A percentile compares a stretch with the other conserved stretches of the same genome.
These are phyloP conservation scores for Emergomyces orientalis DNA, from an alignment of 2,329 filamentous ascomycete genomes.

Conservation along the genomic window DNA sequence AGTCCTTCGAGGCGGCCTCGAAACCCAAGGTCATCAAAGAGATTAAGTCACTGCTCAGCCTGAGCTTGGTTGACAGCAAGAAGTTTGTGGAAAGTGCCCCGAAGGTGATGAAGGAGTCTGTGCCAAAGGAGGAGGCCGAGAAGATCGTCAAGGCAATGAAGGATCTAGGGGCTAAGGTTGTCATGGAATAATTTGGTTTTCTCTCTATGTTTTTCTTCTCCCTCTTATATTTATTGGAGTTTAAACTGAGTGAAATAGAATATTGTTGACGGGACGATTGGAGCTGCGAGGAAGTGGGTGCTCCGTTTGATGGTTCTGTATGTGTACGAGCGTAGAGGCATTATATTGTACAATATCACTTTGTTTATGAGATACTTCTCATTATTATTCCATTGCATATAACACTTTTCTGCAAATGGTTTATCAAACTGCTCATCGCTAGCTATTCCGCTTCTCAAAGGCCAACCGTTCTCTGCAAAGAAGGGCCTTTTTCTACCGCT, in stretches of 20 bases:
- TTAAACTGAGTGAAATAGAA: constrained; percentile 5
- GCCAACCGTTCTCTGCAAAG: not conserved
- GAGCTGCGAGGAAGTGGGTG: not conserved
- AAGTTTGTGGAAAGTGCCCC: constrained; percentile 98
- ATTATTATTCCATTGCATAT: not conserved
- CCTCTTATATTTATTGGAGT: constrained; percentile 7
- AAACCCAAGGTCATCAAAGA: constrained; percentile 99
- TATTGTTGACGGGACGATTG: not conserved
- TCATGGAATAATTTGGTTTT: constrained; percentile 64
- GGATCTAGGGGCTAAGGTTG: constrained; percentile 76
- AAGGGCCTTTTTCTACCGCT: not conserved
- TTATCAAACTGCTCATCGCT: not conserved
- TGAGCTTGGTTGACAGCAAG: constrained; percentile 98
- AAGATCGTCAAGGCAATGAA: constrained; percentile 96
- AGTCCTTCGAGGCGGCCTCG: constrained; percentile 72
- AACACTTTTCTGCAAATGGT: not conserved
- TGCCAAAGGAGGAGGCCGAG: constrained; percentile 97
- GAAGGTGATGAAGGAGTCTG: constrained; percentile 98
- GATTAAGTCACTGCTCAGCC: constrained; percentile 87
- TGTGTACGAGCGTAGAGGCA: constrained; percentile 1
- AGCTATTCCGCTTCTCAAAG: not conserved
- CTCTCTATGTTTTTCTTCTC: constrained; percentile 2
- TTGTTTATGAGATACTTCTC: constrained; percentile 2
- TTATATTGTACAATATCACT: constrained; percentile 5
- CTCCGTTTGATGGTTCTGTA: not conserved